phyloP scores from a whole-genome alignment of 768 basidiomycete genomes.

The Mrakia blollopis region DNA sequence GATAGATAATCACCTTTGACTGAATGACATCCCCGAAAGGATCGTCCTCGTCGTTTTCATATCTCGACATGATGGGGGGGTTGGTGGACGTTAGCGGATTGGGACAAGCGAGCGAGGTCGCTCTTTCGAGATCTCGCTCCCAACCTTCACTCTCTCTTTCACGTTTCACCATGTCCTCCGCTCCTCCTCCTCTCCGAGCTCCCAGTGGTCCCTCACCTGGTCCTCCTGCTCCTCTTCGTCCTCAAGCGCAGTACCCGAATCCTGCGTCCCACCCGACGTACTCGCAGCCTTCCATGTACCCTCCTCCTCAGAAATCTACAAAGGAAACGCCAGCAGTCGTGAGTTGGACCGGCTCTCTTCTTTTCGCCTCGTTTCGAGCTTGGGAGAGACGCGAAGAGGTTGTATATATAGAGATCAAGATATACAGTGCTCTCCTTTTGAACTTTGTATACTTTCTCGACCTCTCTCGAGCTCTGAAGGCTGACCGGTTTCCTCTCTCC shows the following conservation, averaged over 20 bases:
- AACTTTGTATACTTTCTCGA: too few species aligned
- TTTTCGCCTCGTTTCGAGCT: too few species aligned
- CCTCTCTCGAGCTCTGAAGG: too few species aligned
- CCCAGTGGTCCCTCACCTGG: neutral
- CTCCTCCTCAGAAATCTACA: constrained; percentile 24
- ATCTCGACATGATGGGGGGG: neutral
- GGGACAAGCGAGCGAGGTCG: neutral
- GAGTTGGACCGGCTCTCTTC: too few species aligned
- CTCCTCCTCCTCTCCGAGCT: constrained; percentile 17
- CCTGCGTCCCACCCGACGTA: constrained; percentile 1
- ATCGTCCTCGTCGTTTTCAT: constrained; percentile 25
- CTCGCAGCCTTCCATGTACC: constrained; percentile 16
- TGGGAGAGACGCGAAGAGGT: too few species aligned
- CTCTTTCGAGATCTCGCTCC: neutral
- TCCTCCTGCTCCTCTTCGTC: constrained; percentile 6
- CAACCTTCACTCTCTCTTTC: neutral
- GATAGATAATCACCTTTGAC: neutral
- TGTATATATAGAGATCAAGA: too few species aligned
- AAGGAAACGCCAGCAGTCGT: constrained; percentile 23
- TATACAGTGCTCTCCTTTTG: too few species aligned
- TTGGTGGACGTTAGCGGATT: too few species aligned
- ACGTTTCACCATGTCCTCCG: neutral
- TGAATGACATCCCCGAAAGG: constrained; percentile 32
- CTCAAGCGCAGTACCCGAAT: constrained; percentile 19
- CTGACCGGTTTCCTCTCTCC: too few species aligned